phyloP scores from a whole-genome alignment of 2,329 filamentous ascomycete genomes.

The Alternaria dauci region DNA sequence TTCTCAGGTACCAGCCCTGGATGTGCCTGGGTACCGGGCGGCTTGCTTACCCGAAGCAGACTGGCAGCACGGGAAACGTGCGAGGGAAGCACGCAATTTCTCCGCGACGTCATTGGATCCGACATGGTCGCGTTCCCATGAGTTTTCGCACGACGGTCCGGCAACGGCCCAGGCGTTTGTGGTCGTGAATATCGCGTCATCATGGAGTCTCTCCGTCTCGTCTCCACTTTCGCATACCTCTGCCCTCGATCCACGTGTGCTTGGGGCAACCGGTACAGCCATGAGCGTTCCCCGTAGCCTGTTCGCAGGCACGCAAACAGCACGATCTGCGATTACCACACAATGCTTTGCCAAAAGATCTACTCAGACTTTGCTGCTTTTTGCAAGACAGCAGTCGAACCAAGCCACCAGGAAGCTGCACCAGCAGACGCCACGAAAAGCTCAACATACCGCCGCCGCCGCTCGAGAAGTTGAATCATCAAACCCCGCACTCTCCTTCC shows the following conservation, averaged over 20 bases:
- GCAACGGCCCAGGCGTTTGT: constrained; percentile 21
- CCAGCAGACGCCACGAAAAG: constrained; percentile 37
- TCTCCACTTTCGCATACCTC: constrained; percentile 18
- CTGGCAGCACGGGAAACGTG: constrained; percentile 19
- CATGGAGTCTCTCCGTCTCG: constrained; percentile 17
- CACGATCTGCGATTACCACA: constrained; percentile 20
- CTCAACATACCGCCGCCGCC: constrained; percentile 27
- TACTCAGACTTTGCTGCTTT: constrained; percentile 17
- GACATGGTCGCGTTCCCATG: constrained; percentile 16
- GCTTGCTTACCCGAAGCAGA: constrained; percentile 15
- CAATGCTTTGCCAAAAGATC: constrained; percentile 16
- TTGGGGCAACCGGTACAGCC: constrained; percentile 7
- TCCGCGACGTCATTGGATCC: constrained; percentile 36
- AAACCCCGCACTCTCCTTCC: constrained; percentile 53
- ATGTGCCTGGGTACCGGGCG: not conserved
- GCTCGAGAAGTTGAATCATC: constrained; percentile 43
- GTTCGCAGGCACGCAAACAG: constrained; percentile 32
- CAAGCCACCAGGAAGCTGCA: constrained; percentile 40
- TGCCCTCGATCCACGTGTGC: constrained; percentile 4
- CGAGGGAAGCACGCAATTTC: constrained; percentile 37
- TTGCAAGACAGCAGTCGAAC: constrained; percentile 31
- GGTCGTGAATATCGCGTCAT: constrained; percentile 27
- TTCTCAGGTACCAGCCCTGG: not conserved
- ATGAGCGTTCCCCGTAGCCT: constrained; percentile 47
- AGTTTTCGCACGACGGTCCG: constrained; percentile 14